Base-by-base conservation (phyloP, 2,329 filamentous ascomycete species). In the Aspergillus caelatus region DNA sequence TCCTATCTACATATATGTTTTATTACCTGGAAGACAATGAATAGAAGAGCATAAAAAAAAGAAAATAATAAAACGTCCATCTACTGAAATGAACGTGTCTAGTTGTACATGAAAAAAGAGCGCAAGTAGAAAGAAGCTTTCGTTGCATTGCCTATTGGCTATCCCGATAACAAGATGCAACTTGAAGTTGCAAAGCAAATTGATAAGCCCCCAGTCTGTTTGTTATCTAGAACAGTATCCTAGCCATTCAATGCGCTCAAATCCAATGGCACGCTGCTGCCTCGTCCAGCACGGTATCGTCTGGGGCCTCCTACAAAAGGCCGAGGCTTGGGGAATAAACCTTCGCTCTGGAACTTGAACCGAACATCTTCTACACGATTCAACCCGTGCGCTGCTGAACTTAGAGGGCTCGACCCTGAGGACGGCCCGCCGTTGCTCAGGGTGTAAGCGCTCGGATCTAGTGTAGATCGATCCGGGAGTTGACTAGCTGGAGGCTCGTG, bases 181-280 rank as follows among this genome's bases (percentile, higher is more conserved):
- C 32, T 28, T 8, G 30, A 21, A 26, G 30, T 26, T 12, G 16
- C 52, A 55, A 26, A 55, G 34, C n/a, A 39, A 12, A 4, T 23
- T 9, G 14, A 39, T 19, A 39, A 55, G 11, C 52, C 23, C 3
- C 32, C 10, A 39, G 6, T n/a, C 3, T 21, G 9, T 19, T 28
- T 32, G 23, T 45, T 34, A n/a, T 14, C 9, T 46, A 50, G 0
- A 50, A 30, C 32, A 39, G 28, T 53, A n/a, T n/a, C 30, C n/a
- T 64, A 79, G 30, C 74, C 73, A 62, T 69, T 70, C 66, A 78
- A 69, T 54, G 74, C 73, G 62, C 67, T 87, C 74, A 99, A 79
- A 81, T 98, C 92, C 71, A 98, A 82, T 34, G 95, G 95, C 69
- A 98, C 94, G 82, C 92, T 97, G 80, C 93, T 97, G 36, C 93